Base-by-base conservation (phyloP, 441 rosid species). In the Manihot esculenta region DNA sequence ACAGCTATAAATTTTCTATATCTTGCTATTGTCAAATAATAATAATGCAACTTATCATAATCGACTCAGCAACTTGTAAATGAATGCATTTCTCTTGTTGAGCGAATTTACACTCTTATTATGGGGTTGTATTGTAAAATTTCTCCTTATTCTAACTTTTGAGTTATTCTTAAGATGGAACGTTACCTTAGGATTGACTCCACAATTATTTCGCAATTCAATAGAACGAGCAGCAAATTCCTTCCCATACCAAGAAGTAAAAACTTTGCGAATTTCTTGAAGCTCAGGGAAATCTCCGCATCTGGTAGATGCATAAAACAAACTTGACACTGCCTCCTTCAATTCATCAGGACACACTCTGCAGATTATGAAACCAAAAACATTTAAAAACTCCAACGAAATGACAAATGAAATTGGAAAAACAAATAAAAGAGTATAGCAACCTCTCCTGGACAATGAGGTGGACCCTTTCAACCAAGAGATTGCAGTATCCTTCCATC, bases 271-370 rank as follows among this genome's bases (percentile, higher is more conserved):
- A 68, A 95, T 84, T 76, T 92, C 92, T 77, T 79, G 91, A 77
- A 95, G 96, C 87, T 95, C 98, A 17, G 98, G 99, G 70, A 95
- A 92, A 3, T 95, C 97, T 2, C 99, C 97, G 7, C 92, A 85
- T 64, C 98, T 85, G 0, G 92, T 81, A 44, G 99, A 89, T 3
- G 92, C 95, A 62, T 76, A 92, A 57, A 91, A 79, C 84, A 95
- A 84, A 33, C 87, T 77, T 9, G 96, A 84, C 14, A 88, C 78
- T 30, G 96, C 89, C 85, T 92, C 99, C 47, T 75, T 76, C 74
- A 92, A 77, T 80, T 95, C 99, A 21, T 84, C 86, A 10, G 97
- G 97, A 33, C 99, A 94, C 24, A 64, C 91, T 73, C 97, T 86
- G 74, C 64, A 49, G 5, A 66, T 65, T 72, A 64, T 47, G 18